These are phyloP conservation scores for Mycena filopes DNA, from an alignment of 768 basidiomycete species.

Conservation along the genomic window DNA sequence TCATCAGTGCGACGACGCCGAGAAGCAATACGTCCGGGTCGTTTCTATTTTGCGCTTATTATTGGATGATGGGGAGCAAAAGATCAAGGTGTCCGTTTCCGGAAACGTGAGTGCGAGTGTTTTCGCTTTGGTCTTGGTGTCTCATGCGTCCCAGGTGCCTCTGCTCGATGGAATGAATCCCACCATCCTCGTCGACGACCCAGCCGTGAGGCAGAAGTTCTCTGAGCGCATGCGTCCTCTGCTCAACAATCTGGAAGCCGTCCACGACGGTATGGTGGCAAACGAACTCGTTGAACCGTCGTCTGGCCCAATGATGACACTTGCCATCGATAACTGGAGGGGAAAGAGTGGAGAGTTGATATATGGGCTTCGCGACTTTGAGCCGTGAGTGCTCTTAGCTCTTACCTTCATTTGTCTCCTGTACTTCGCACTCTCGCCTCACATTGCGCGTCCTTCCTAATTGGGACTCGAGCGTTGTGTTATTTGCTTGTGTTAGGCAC, in stretches of 20 bases:
- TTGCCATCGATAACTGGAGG: constrained; percentile 25
- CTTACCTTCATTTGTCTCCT: no score
- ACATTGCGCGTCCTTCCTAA: no score
- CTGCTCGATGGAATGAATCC: constrained; percentile 58
- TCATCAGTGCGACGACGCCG: constrained; percentile 62
- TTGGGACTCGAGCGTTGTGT: no score
- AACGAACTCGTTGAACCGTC: constrained; percentile 5
- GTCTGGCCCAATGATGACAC: constrained; percentile 6
- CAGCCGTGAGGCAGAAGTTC: constrained; percentile 48
- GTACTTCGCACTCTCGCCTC: no score
- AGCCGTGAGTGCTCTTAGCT: background rate
- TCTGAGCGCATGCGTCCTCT: constrained; percentile 54
- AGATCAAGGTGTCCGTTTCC: constrained; percentile 58
- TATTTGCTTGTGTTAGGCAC: no score
- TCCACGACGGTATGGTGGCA: constrained; percentile 43
- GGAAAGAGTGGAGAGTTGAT: background rate
- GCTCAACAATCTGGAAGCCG: constrained; percentile 57
- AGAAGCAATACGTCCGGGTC: constrained; percentile 59
- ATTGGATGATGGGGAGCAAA: constrained; percentile 61
- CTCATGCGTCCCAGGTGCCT: constrained; percentile 45
- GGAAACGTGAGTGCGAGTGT: constrained; percentile 49
- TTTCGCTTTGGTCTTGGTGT: background rate
- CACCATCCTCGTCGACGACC: constrained; percentile 54
- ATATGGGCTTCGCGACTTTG: constrained; percentile 16
- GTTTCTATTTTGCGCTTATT: constrained; percentile 61